Percentiles rank a stretch among this genome's conserved stretches.
Conservation (phyloP, 345 rosid species). For the Pugionium dolabratum region DNA sequence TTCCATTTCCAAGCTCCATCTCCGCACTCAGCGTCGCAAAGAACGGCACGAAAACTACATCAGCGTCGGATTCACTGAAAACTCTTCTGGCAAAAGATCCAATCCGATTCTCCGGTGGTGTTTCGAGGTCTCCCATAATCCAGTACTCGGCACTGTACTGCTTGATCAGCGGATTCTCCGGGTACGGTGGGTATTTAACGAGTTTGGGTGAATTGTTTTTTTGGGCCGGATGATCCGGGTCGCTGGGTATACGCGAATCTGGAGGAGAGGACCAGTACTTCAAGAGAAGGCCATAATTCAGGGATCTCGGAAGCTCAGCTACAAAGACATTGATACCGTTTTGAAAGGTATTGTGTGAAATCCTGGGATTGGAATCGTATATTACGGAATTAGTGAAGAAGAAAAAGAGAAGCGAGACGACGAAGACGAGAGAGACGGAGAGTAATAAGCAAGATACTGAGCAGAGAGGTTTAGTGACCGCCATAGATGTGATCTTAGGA, state of each 20-base stretch:
- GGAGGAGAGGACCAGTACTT: constrained; percentile 66
- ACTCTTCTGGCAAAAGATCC: constrained; percentile 72
- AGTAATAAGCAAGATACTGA: constrained; percentile 47
- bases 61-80: constrained; percentile 53
- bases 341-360: constrained; percentile 26
- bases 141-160: constrained; percentile 99
- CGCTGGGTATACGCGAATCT: constrained; percentile 68
- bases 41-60: constrained; percentile 87
- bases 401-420: constrained; percentile 47
- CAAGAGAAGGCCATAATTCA: constrained; percentile 75
- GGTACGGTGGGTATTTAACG: constrained; percentile 54
- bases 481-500: constrained; percentile 39
- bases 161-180: constrained; percentile 83
- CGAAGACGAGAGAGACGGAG: constrained; percentile 41
- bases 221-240: constrained; percentile 67
- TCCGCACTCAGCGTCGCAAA: constrained; percentile 87
- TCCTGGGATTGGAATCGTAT: constrained; percentile 1
- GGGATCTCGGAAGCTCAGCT: constrained; percentile 80
- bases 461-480: constrained; percentile 27
- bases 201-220: constrained; percentile 31
- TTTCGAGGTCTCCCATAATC: constrained; percentile 86
- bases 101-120: constrained; percentile 48
- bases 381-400: constrained; percentile 38
- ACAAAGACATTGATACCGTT: constrained; percentile 67
- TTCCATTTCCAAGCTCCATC: constrained; percentile 80